Percentiles rank a stretch among this genome's conserved stretches.
phyloP scores from a whole-genome alignment of 768 basidiomycete species.

The Mycena metata region DNA sequence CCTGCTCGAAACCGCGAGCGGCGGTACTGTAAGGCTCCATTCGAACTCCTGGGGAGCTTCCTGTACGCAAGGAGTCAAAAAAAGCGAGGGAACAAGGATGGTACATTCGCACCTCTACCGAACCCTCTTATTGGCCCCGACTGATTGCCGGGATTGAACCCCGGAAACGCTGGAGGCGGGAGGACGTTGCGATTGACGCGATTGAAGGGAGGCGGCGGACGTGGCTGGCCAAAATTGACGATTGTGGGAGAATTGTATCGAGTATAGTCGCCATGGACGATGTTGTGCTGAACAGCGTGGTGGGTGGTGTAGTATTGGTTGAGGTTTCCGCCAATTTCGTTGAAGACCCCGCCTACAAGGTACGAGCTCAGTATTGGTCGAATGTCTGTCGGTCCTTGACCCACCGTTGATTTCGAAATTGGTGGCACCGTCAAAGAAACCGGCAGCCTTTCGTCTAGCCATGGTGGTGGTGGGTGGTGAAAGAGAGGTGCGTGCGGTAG shows the following conservation, averaged over 20 bases:
- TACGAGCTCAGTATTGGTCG: too few relatives aligned
- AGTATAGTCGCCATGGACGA: background rate
- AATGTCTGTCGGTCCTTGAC: too few relatives aligned
- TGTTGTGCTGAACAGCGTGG: constrained; percentile 8
- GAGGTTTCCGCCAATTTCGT: constrained; percentile 14
- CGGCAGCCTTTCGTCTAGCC: background rate
- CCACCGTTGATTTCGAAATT: constrained; percentile 7
- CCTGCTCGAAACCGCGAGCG: background rate
- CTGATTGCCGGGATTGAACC: background rate
- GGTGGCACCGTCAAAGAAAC: constrained; percentile 13
- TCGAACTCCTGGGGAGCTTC: background rate
- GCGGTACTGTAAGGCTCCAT: background rate
- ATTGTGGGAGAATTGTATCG: constrained; percentile 2
- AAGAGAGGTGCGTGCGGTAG: too few relatives aligned
- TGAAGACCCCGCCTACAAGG: constrained; percentile 6
- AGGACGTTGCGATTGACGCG: background rate
- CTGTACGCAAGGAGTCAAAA: background rate
- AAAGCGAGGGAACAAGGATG: background rate
- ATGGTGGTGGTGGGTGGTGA: constrained; percentile 8
- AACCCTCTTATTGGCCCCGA: background rate
- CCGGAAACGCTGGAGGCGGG: background rate
- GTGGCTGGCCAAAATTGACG: background rate
- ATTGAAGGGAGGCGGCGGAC: background rate
- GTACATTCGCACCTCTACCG: constrained; percentile 7
- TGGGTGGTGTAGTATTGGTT: constrained; percentile 9